Evolutionary conservation across 2,329 filamentous ascomycete species (phyloP), one percentile per base, ranked within the genome.

Genomic region (Aspergillus candidus): DNA sequence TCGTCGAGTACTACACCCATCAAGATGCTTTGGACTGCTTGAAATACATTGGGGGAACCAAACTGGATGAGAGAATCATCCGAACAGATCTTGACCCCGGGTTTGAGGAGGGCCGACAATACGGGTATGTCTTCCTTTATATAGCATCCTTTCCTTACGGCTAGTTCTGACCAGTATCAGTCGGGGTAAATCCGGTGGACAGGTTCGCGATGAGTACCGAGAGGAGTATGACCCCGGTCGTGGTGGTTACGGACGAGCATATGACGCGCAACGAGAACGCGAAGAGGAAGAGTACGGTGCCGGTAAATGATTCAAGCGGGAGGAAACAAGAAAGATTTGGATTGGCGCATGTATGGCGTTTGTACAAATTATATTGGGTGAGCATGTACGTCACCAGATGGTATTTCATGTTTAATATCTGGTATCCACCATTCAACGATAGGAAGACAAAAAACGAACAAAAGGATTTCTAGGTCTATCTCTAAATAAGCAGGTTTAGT

Each of bases 1-100:
- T 98, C 63, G 93, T 98, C 61, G 93, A 98, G 71, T 98, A 98
- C 73, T 97, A 96, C 74, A 96, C 84, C 27, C 93, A 97, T 67
- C 85, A 95, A 63, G 93, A 98, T 67, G 93, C 93, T 7, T 78
- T 98, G 39, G 93, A 98, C 67, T 97, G 91, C 70, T 84, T 98
- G 83, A 98, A 97, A 72, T 98, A 97, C 66, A 84, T 98, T 60
- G 93, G 93, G 44, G 93, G 93, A 46, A 98, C 93, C 31, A 98
- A 98, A 74, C 79, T 98, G 36, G 93, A 98, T 67, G 93, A 98
- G 76, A 83, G 93, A 57, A 84, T 98, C 62, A 96, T 98, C 62
- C 79, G 93, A 48, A 95, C 91, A 17, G 93, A 98, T 72, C 70
- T 97, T 38, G 93, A 98, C 62, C 90, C 94, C 29, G 93, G 93